Evolutionary conservation across 2,329 filamentous ascomycete species (phyloP), one percentile per base, ranked within the genome.

Genomic region (Cryphonectria nitschkei): DNA sequence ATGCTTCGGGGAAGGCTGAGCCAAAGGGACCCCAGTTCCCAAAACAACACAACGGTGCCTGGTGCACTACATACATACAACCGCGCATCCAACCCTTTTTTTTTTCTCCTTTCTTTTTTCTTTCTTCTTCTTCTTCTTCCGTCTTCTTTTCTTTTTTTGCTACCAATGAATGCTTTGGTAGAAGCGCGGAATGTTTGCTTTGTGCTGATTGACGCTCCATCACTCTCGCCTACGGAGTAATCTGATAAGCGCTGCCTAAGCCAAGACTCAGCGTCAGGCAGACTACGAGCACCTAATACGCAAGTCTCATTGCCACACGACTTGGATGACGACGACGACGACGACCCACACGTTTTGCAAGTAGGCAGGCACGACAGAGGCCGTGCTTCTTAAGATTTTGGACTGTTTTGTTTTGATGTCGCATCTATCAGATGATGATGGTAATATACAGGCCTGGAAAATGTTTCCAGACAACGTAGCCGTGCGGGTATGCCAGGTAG

Each of bases 391-490:
- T 63, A 37, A 37, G 70, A 29, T 54, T 64, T 22, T n/a, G 37
- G 50, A 62, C 29, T 41, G 60, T 52, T 70, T 61, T 66, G 26
- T 54, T 62, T 60, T 34, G 62, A 19, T 65, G 52, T 61, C 54
- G 54, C 46, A 50, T 65, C 66, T 70, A 70, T 72, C 52, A 46
- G 56, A 61, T 41, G 16, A 43, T 68, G n/a, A 72, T 68, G 64
- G 54, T 78, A 78, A 74, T 78, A 74, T 78, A 78, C 77, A 78
- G 69, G 65, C 71, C 65, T 52, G 32, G 72, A 74, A 52, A 43
- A 41, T 29, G 19, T 71, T 65, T 74, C 69, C 69, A 67, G 70
- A 58, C 61, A 63, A 52, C 54, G 65, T 60, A 62, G 69, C 52
- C 63, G 29, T 32, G 68, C 63, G 67, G 72, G 76, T 75, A 75